phyloP scores from a whole-genome alignment of 2,329 filamentous ascomycete genomes.

The Dothideomycetidae sp. region DNA sequence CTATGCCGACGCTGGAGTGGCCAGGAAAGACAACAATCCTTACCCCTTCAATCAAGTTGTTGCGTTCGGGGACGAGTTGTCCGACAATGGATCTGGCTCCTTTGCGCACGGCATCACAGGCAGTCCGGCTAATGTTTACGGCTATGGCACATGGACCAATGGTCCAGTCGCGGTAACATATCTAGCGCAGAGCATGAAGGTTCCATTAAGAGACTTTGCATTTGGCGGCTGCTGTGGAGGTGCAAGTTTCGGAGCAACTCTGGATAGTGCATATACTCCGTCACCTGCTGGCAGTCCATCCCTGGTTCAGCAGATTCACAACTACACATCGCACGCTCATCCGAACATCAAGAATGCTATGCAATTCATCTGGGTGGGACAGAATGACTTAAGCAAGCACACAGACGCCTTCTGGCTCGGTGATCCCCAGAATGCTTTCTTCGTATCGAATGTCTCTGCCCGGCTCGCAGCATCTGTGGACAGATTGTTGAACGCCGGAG shows the following conservation, averaged over 20 bases:
- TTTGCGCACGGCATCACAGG: constrained; percentile 18
- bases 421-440: constrained; percentile 14
- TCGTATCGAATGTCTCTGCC: constrained; percentile 11
- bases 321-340: constrained; percentile 11
- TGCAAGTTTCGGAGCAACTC: constrained; percentile 15
- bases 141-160: constrained; percentile 20
- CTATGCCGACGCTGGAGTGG: no score
- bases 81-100: constrained; percentile 19
- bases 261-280: constrained; percentile 17
- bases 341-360: constrained; percentile 14
- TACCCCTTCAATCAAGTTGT: constrained; percentile 17
- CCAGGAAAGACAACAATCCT: not conserved
- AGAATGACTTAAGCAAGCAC: constrained; percentile 14
- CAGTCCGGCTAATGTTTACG: constrained; percentile 16
- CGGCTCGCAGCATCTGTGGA: constrained; percentile 12
- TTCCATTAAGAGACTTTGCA: constrained; percentile 16
- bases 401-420: constrained; percentile 16
- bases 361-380: constrained; percentile 16
- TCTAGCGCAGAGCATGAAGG: constrained; percentile 14
- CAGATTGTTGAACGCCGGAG: constrained; percentile 14
- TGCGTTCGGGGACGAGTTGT: constrained; percentile 20
- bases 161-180: constrained; percentile 18
- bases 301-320: constrained; percentile 15
- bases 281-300: constrained; percentile 11
- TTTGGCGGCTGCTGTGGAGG: constrained; percentile 20